Percentiles rank a stretch among this genome's conserved stretches.
Conservation (phyloP, 306 rosid genomes). For the Calophaca sinica region DNA sequence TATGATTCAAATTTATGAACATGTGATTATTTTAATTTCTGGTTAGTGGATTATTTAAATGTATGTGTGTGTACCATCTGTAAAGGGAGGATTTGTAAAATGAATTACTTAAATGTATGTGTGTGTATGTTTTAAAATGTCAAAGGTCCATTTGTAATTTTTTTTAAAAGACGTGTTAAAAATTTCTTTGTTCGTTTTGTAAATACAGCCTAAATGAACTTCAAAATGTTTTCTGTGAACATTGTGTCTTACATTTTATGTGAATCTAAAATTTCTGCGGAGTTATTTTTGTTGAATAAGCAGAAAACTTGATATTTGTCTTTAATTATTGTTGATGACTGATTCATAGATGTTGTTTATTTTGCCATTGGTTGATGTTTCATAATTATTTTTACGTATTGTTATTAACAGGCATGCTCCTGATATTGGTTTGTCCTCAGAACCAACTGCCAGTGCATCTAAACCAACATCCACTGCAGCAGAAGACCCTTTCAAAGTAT, state of each 20-base stretch:
- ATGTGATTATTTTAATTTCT: constrained; percentile 2
- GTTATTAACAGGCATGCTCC: constrained; percentile 70
- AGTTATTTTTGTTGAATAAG: not conserved
- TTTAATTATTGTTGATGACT: constrained; percentile 1
- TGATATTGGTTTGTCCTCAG: constrained; percentile 68
- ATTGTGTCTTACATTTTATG: constrained; percentile 18
- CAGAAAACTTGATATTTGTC: not conserved
- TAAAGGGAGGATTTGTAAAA: no score
- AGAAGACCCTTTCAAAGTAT: constrained; percentile 74
- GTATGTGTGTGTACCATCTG: not conserved
- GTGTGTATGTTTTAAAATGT: not conserved
- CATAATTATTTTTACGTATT: constrained; percentile 40
- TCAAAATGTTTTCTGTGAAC: constrained; percentile 35
- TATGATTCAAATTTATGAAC: no score
- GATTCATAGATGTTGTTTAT: constrained; percentile 38
- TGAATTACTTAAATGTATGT: not conserved
- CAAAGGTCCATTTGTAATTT: not conserved
- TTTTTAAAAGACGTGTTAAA: not conserved
- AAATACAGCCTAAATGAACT: constrained; percentile 17
- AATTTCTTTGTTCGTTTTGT: constrained; percentile 1
- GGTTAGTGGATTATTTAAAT: not conserved
- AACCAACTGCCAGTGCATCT: constrained; percentile 55
- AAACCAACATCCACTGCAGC: constrained; percentile 62
- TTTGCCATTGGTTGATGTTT: constrained; percentile 28
- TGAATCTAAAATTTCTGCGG: not conserved